Evolutionary conservation across 2,329 filamentous ascomycete species (phyloP), one percentile per base, ranked within the genome.

Genomic region (Bertia moriformis): DNA sequence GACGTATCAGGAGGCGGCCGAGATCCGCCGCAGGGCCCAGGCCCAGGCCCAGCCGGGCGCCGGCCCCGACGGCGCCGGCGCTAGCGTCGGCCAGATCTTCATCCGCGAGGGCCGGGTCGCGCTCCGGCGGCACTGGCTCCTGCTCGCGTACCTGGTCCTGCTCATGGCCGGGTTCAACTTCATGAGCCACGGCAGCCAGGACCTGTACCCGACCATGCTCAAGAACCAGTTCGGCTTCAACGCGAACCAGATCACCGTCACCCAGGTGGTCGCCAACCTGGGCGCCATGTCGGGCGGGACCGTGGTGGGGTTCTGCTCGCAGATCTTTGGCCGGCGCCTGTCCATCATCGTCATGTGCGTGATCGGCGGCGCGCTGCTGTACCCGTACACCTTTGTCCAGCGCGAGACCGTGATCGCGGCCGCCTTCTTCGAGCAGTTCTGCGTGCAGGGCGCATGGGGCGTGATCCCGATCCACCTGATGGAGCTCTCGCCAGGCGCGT

Each of bases 91-190:
- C 5, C 67, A 69, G 36, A 75, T 79, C 0, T 91, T 93, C 53
- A 40, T 89, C 18, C 60, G 68, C 1, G 85, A 93, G 58, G 85
- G 83, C 43, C 83, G 83, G 49, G 73, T 88, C 0, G 86, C 85
- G 0, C 51, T 93, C 19, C 79, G 74, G 57, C 71, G 74, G 10
- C 84, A 93, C 57, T 93, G 87, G 87, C 46, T 85, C 13, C 58
- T 93, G 2, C 65, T 94, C 41, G 63, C 77, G 24, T 94, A 94
- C 59, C 66, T 93, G 41, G 83, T 93, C 4, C 63, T 93, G 15
- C 65, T 93, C 29, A 93, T 93, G 84, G 80, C 84, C 2, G 85
- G 85, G 3, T 91, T 93, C 65, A 93, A 93, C 60, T 93, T 91
- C 53, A 87, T 91, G 82, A 83, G 12, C 14, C 38, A 15, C 5